Conservation (phyloP, 176 grass and related monocot genomes). For the Tillandsia fasciculata region DNA sequence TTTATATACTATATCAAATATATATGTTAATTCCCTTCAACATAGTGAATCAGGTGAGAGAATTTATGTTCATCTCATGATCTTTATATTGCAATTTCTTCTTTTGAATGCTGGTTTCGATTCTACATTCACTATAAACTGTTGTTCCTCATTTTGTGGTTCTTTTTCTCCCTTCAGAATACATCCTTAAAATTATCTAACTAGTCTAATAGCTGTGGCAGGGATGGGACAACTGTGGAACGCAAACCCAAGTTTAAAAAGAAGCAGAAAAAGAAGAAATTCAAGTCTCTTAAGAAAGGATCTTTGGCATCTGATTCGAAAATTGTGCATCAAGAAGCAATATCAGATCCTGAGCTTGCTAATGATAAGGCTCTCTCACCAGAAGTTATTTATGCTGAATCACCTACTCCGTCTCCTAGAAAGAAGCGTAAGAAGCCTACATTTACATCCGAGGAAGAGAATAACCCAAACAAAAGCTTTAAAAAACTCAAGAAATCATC, state of each 20-base stretch:
- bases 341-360: conserved; percentile 53
- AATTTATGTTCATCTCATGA: too few relatives aligned
- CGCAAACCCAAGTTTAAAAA: conserved; percentile 65
- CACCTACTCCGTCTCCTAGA: conserved; percentile 37
- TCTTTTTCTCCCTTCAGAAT: not conserved
- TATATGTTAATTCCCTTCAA: too few relatives aligned
- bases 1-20: not conserved
- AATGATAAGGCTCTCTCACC: conserved; percentile 64
- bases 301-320: conserved; percentile 61
- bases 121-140: too few relatives aligned
- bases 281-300: conserved; percentile 79
- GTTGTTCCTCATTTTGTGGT: not conserved
- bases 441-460: conserved; percentile 42
- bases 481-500: conserved; percentile 70
- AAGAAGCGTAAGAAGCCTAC: conserved; percentile 61
- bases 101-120: too few relatives aligned
- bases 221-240: not conserved
- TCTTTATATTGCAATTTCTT: too few relatives aligned
- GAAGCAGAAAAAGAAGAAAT: conserved; percentile 73
- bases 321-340: conserved; percentile 44
- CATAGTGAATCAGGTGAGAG: too few relatives aligned
- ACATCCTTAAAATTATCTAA: not conserved
- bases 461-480: conserved; percentile 35
- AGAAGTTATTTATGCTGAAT: conserved; percentile 60
- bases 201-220: not conserved